Evolutionary conservation across 345 rosid genomes (phyloP), one percentile per base, ranked within the genome.

Genomic region (Salix purpurea): DNA sequence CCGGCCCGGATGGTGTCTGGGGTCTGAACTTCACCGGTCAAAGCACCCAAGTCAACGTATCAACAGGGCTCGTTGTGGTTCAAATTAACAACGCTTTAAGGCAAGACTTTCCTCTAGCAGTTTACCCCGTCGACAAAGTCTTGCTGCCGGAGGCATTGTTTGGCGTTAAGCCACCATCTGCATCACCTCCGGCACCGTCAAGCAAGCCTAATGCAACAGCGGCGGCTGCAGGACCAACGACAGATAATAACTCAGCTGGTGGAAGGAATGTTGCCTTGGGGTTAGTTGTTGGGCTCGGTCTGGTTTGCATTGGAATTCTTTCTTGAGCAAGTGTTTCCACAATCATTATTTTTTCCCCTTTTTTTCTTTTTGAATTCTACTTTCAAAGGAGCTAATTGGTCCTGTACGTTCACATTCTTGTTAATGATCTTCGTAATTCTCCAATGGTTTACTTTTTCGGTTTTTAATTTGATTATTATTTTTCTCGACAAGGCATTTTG

Each of bases 101-200:
- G 64, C 77, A 82, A 39, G 67, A 71, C 28, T 78, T 67, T 44
- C 99, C 98, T 19, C 79, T 95, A 67, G 97, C 97, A 2, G 79
- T 93, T 82, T 95, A 95, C 82, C 88, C 85, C 52, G 88, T 91
- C 56, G 99, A 95, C 79, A 82, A 84, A 87, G 99, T 95, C 6
- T 74, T 93, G 84, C 74, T 91, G 83, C 96, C 99, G 26, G 84
- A 77, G 18, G 88, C 84, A 76, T 69, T 93, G 85, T 91, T 76
- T 2, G 94, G 85, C 54, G 73, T 79, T 11, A 82, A 86, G 24
- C 39, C 85, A 48, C 86, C 89, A 0, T 74, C 85, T 1, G 85
- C 75, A 4, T 81, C 91, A 3, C 62, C 62, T 11, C 87, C 96
- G 2, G 39, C 85, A 2, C 76, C 93, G 0, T 28, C 84, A 6